Percentiles rank a stretch among this genome's conserved stretches.
phyloP scores from a whole-genome alignment of 2,329 filamentous ascomycete genomes.

The Colletotrichum liaoningense region DNA sequence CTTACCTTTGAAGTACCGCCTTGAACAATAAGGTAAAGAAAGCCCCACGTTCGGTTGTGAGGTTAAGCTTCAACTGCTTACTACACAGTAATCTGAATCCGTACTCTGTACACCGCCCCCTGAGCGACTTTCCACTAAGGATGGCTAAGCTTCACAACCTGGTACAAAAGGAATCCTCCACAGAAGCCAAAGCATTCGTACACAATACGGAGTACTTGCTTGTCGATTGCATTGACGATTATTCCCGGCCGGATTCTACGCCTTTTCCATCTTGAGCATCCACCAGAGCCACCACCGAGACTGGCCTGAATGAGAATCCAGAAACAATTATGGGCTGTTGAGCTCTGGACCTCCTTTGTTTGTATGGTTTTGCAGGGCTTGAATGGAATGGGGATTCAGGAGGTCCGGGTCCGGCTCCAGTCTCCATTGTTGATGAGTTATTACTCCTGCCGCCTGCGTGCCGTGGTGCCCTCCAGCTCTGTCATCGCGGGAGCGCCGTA shows the following conservation, averaged over 20 bases:
- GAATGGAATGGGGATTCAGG: not conserved
- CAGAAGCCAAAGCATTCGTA: not conserved
- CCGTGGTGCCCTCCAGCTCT: not conserved
- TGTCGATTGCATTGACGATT: not conserved
- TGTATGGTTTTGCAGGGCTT: not conserved
- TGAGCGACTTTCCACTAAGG: not conserved
- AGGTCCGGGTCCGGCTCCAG: not conserved
- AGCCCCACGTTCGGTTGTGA: not conserved
- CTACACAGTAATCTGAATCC: not conserved
- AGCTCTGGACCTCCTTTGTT: conserved; percentile 5
- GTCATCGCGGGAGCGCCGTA: not conserved
- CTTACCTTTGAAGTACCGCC: no score
- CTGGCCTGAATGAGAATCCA: not conserved
- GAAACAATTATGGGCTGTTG: not conserved
- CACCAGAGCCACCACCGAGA: not conserved
- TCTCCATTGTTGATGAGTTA: not conserved
- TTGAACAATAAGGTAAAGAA: not conserved
- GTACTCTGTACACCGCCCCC: not conserved
- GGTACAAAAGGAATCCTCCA: not conserved
- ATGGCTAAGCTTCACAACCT: conserved; percentile 14
- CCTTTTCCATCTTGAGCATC: not conserved
- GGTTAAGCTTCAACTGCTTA: conserved; percentile 14
- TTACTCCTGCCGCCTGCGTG: not conserved
- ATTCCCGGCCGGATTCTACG: conserved; percentile 8
- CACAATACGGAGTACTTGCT: not conserved